phyloP scores from a whole-genome alignment of 2,329 filamentous ascomycete species.

The Colletotrichum scovillei region DNA sequence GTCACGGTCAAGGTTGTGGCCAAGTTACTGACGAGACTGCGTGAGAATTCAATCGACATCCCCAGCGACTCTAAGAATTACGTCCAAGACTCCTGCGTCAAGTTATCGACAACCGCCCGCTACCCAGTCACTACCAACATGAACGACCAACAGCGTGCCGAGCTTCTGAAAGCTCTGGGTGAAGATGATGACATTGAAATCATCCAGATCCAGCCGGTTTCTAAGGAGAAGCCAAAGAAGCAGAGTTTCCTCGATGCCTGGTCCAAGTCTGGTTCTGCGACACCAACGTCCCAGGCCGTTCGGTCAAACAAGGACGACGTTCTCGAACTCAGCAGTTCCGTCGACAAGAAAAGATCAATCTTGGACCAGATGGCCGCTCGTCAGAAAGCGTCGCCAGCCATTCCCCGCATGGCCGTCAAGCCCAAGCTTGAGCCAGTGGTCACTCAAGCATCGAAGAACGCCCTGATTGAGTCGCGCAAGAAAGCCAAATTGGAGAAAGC shows the following conservation, averaged over 20 bases:
- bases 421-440: slow-evolving; percentile 27
- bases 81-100: slow-evolving; percentile 76
- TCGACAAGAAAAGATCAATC: slow-evolving; percentile 56
- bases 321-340: slow-evolving; percentile 57
- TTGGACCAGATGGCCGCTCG: slow-evolving; percentile 59
- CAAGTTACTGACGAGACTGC: slow-evolving; percentile 86
- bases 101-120: slow-evolving; percentile 61
- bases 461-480: slow-evolving; percentile 41
- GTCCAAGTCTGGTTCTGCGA: slow-evolving; percentile 61
- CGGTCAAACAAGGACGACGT: slow-evolving; percentile 60
- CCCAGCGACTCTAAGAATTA: slow-evolving; percentile 67
- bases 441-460: slow-evolving; percentile 28
- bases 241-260: slow-evolving; percentile 72
- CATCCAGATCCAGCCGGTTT: slow-evolving; percentile 51
- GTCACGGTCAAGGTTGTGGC: slow-evolving; percentile 85
- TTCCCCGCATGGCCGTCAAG: slow-evolving; percentile 27
- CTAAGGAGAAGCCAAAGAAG: slow-evolving; percentile 57
- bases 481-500: slow-evolving; percentile 71
- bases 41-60: slow-evolving; percentile 80
- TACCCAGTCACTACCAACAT: slow-evolving; percentile 81
- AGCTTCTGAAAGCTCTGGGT: slow-evolving; percentile 74
- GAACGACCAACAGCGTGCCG: slow-evolving; percentile 83
- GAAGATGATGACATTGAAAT: slow-evolving; percentile 68
- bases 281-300: slow-evolving; percentile 39
- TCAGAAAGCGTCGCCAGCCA: slow-evolving; percentile 33